Percentiles rank a stretch among this genome's conserved stretches.
These are phyloP conservation scores for Malassezia brasiliensis DNA, from an alignment of 1,284 basidiomycete genomes.

Conservation along the genomic window DNA sequence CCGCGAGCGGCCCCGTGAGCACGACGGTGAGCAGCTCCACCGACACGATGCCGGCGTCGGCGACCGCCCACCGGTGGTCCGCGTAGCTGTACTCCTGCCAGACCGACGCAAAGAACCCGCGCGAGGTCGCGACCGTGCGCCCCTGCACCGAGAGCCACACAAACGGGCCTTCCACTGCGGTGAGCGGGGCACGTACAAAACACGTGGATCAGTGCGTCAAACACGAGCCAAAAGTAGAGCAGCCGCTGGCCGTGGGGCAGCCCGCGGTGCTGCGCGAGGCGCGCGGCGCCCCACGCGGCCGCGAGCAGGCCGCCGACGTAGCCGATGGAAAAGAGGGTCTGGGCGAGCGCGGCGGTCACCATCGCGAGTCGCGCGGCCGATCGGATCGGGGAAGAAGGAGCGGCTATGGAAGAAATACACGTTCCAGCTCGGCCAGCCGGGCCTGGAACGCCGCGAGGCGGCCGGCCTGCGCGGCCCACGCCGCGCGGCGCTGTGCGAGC, in stretches of 20 bases:
- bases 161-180: slow-evolving; percentile 32
- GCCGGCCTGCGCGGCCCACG: neutral
- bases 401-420: too few relatives aligned
- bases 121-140: slow-evolving; percentile 25
- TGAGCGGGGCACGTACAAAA: slow-evolving; percentile 10
- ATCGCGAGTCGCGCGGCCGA: too few relatives aligned
- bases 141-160: slow-evolving; percentile 29
- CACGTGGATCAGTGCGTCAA: slow-evolving; percentile 36
- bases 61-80: slow-evolving; percentile 32
- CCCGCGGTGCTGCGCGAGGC: neutral
- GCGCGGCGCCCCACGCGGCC: neutral
- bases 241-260: neutral
- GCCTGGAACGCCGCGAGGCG: neutral
- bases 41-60: slow-evolving; percentile 32
- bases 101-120: slow-evolving; percentile 29
- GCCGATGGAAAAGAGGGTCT: neutral
- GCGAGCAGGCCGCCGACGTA: slow-evolving; percentile 1
- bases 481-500: neutral
- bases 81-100: slow-evolving; percentile 42
- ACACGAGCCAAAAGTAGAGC: slow-evolving; percentile 37
- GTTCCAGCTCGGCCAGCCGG: neutral
- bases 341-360: too few relatives aligned
- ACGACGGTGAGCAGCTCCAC: slow-evolving; percentile 38
- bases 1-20: slow-evolving; percentile 32
- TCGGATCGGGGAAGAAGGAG: too few relatives aligned